These are phyloP conservation scores for Eucalyptus rudis DNA, from an alignment of 345 rosid species.

Conservation along the genomic window DNA sequence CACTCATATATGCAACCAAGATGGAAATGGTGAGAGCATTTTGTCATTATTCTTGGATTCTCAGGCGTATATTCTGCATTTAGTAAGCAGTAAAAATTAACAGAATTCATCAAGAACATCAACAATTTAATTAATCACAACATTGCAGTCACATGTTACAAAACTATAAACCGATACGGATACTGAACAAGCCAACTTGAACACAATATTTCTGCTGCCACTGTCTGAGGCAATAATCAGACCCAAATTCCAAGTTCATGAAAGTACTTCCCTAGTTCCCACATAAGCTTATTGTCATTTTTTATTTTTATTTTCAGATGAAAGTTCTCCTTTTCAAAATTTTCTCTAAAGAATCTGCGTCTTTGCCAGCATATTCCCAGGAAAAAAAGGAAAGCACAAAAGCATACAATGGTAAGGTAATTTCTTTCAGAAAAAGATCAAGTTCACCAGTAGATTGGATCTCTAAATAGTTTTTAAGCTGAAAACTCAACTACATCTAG, in stretches of 20 bases:
- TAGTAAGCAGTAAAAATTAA: not conserved
- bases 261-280: not conserved
- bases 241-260: not conserved
- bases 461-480: not conserved
- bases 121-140: not conserved
- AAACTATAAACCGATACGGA: not conserved
- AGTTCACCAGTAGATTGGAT: not conserved
- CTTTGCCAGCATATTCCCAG: not conserved
- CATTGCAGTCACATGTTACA: not conserved
- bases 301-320: not conserved
- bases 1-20: conserved; percentile 98
- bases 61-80: conserved; percentile 78
- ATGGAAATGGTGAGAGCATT: conserved; percentile 93
- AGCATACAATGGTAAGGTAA: not conserved
- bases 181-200: not conserved
- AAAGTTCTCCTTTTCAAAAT: not conserved
- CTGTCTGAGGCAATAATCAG: not conserved
- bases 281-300: not conserved
- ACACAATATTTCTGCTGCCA: not conserved
- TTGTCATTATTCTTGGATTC: conserved; percentile 86
- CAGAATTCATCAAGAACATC: not conserved
- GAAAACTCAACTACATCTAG: not conserved
- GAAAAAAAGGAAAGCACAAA: not conserved
- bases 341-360: not conserved
- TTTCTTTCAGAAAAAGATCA: not conserved